Conservation (phyloP, 768 basidiomycete genomes). For the Mrakia hoshinonis region DNA sequence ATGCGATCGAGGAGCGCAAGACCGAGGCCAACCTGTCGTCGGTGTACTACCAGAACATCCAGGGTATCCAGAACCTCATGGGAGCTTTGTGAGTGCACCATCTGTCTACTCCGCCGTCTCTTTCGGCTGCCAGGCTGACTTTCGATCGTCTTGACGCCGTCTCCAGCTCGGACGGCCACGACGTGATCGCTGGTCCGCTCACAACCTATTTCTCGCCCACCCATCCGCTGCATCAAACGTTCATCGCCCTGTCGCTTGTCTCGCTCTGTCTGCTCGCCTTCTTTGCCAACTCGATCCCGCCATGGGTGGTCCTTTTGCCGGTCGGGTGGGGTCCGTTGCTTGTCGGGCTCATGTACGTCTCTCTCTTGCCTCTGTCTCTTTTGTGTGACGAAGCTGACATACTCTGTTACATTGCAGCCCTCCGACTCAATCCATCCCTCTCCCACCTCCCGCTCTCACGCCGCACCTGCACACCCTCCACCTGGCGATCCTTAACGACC, state of each 20-base stretch:
- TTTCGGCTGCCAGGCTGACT: neutral
- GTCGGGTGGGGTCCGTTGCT: constrained; percentile 20
- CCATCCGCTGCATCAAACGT: constrained; percentile 16
- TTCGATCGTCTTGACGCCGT: neutral
- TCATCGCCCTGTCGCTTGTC: constrained; percentile 12
- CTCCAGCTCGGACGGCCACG: constrained; percentile 18
- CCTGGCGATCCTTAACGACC: neutral
- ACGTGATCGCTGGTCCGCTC: constrained; percentile 7
- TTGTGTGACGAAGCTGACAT: neutral
- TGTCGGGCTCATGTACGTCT: constrained; percentile 13
- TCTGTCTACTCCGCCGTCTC: neutral
- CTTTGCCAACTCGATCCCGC: constrained; percentile 4
- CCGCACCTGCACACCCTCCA: neutral
- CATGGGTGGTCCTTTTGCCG: constrained; percentile 6
- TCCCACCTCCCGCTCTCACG: neutral
- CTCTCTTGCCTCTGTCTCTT: neutral
- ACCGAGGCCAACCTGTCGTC: constrained; percentile 10
- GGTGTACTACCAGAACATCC: constrained; percentile 28
- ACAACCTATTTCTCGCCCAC: constrained; percentile 1
- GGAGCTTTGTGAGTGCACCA: constrained; percentile 17
- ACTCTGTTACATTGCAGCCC: neutral
- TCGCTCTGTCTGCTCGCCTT: neutral
- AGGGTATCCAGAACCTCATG: constrained; percentile 30
- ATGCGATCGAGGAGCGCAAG: constrained; percentile 12
- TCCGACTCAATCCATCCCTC: neutral